Conservation (phyloP, 106 monocot genomes). For the Dendrobium officinale region DNA sequence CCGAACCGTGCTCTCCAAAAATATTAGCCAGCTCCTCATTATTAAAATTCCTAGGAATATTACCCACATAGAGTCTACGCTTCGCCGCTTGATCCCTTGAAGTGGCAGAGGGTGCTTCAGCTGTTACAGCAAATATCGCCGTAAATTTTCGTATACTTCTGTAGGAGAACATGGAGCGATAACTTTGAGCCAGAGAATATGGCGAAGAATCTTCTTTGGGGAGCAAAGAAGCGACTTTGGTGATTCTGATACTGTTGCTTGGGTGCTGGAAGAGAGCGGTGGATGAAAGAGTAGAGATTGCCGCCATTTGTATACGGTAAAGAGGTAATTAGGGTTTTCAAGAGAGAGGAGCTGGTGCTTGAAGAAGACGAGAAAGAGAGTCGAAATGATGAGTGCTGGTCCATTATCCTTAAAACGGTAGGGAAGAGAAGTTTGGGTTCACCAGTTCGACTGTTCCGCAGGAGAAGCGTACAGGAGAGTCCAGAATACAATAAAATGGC, state of each 20-base stretch:
- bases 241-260: neutral
- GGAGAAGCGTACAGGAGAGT: no score
- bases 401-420: neutral
- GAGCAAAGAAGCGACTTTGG: neutral
- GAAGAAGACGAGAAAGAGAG: neutral
- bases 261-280: neutral
- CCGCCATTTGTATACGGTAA: neutral
- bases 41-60: slow-evolving; percentile 66
- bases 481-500: no score
- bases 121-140: slow-evolving; percentile 12
- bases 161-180: neutral
- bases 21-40: slow-evolving; percentile 63
- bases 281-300: slow-evolving; percentile 1
- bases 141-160: neutral
- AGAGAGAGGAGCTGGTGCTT: neutral
- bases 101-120: slow-evolving; percentile 9
- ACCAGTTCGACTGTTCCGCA: no score
- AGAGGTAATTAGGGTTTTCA: neutral
- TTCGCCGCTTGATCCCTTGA: slow-evolving; percentile 26
- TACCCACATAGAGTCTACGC: slow-evolving; percentile 86
- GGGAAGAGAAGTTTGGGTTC: no score
- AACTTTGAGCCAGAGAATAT: neutral
- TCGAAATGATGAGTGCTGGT: neutral
- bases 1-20: slow-evolving; percentile 70
- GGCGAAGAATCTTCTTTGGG: neutral